A percentile compares a stretch with the other conserved stretches of the same genome.
phyloP scores from a whole-genome alignment of 176 grass and related monocot species.

The Calamus simplicifolius region DNA sequence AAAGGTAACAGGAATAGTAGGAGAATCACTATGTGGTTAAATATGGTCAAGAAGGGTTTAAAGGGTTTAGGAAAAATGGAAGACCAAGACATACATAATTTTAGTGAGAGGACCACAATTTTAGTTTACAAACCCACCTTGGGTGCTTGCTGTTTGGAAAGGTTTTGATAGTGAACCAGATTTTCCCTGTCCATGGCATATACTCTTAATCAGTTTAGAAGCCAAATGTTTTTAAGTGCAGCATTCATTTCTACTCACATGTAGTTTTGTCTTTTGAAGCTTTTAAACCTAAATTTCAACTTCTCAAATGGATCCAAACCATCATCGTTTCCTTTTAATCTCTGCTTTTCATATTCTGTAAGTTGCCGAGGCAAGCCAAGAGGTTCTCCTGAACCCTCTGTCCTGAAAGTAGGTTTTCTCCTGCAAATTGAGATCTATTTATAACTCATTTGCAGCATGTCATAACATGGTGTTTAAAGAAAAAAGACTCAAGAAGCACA shows the following conservation, averaged over 20 bases:
- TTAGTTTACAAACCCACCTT: conserved; percentile 39
- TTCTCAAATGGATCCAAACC: conserved; percentile 46
- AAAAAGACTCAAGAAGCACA: no score
- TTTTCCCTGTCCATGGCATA: conserved; percentile 45
- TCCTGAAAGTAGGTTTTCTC: conserved; percentile 26
- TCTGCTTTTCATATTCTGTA: conserved; percentile 35
- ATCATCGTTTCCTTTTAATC: conserved; percentile 18
- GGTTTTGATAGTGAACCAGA: conserved; percentile 41
- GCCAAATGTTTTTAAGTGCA: conserved; percentile 6
- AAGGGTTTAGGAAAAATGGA: no score
- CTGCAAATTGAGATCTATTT: conserved; percentile 34
- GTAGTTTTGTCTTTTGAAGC: conserved; percentile 61
- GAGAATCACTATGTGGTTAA: no score
- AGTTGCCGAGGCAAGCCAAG: conserved; percentile 33
- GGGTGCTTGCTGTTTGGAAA: conserved; percentile 66
- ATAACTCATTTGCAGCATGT: background rate
- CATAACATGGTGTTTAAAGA: no score
- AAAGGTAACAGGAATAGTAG: no score
- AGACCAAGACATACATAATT: background rate
- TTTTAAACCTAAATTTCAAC: conserved; percentile 65
- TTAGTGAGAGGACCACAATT: background rate
- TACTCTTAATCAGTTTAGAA: conserved; percentile 26
- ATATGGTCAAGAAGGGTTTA: no score
- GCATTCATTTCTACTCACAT: conserved; percentile 53
- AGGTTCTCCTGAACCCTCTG: conserved; percentile 43